Evolutionary conservation across 2,329 filamentous ascomycete genomes (phyloP), one percentile per base, ranked within the genome.

Genomic region (Cercospora nicotianae): DNA sequence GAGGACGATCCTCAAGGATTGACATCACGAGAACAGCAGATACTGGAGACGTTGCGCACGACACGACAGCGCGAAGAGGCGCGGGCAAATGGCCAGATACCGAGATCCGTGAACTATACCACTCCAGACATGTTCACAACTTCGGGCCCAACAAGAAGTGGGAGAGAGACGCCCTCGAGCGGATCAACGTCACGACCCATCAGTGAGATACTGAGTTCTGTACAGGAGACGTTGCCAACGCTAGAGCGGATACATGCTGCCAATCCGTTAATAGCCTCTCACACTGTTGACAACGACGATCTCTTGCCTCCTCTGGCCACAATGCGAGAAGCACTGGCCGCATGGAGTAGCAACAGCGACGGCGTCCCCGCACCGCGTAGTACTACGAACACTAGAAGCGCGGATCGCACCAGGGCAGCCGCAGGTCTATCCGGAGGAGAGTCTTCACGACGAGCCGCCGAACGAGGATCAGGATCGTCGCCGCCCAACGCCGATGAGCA

Each of bases 21-120:
- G 55, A 83, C 81, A 13, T 76, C 79, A 18, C 76, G 81, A 51
- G 83, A 84, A 69, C 79, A 82, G 65, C 79, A 81, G 53, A 80
- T 84, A 13, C 73, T 84, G 20, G 81, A 83, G 61, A 77, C 80
- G n/a, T 67, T 84, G 16, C 77, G 81, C 7, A 81, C 78, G 10
- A 80, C 80, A 16, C 74, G 82, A 66, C 80, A 82, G 62, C 74
- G 81, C 18, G 77, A 81, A 59, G 81, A 82, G 68, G 78, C 76
- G n/a, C 75, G 80, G 12, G 77, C 81, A 59, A 77, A 75, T 13
- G 74, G 76, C 26, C 74, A 75, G 18, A 66, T 70, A 30, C 79
- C 81, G 12, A 76, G 78, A 60, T 81, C 78, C 60, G 80, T 83
- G 70, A 82, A 81, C 66, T 83, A 84, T 72, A 81, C 76, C 12